phyloP scores from a whole-genome alignment of 2,329 filamentous ascomycete genomes.

The Hypoxylon sp. region DNA sequence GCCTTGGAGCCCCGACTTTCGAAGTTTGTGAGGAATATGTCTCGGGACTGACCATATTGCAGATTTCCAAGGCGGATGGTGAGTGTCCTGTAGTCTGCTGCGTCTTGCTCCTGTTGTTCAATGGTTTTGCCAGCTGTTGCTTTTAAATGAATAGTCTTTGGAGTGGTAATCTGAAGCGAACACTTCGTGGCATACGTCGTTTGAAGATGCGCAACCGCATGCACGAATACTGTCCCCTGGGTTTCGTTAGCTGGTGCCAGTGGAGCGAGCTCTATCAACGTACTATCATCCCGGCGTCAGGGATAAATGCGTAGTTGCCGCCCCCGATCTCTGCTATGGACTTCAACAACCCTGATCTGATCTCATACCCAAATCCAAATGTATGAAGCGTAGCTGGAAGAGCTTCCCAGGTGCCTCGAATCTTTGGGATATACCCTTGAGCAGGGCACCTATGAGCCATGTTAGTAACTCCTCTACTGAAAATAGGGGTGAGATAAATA shows the following conservation, averaged over 20 bases:
- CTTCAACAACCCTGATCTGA: slow-evolving; percentile 68
- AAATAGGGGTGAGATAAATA: slow-evolving; percentile 32
- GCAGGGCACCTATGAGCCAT: slow-evolving; percentile 57
- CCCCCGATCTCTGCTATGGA: slow-evolving; percentile 69
- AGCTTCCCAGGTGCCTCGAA: slow-evolving; percentile 56
- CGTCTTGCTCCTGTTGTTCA: slow-evolving; percentile 48
- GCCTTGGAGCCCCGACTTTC: slow-evolving; percentile 26
- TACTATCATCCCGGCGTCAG: slow-evolving; percentile 72
- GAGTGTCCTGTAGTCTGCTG: slow-evolving; percentile 48
- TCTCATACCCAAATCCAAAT: slow-evolving; percentile 66
- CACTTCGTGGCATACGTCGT: slow-evolving; percentile 67
- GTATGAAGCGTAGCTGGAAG: slow-evolving; percentile 64
- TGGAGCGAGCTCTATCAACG: slow-evolving; percentile 21
- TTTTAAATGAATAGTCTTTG: slow-evolving; percentile 54
- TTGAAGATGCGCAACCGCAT: slow-evolving; percentile 72
- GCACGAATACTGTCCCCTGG: slow-evolving; percentile 70
- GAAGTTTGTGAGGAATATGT: slow-evolving; percentile 62
- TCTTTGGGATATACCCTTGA: slow-evolving; percentile 67
- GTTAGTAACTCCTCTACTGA: slow-evolving; percentile 10
- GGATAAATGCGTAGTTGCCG: slow-evolving; percentile 72
- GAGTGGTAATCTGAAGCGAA: slow-evolving; percentile 58
- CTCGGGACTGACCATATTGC: slow-evolving; percentile 72
- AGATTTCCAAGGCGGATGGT: slow-evolving; percentile 64
- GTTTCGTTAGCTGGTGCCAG: slow-evolving; percentile 18
- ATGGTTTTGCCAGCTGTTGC: slow-evolving; percentile 58